A percentile compares a stretch with the other conserved stretches of the same genome.
Conservation (phyloP, 306 rosid species). For the Cyclanthera cordifolia region DNA sequence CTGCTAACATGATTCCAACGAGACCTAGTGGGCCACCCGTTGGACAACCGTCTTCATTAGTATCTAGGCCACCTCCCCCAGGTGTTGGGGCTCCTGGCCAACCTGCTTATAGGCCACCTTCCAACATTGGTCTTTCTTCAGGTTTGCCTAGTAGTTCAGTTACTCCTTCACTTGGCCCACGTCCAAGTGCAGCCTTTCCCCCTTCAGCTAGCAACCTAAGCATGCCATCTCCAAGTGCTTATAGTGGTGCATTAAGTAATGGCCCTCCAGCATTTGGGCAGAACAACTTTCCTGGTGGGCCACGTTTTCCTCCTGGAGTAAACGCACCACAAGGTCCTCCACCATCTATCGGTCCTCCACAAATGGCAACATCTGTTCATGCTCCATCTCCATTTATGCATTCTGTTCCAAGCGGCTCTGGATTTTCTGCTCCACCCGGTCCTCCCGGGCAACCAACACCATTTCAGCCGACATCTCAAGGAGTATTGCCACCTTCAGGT, state of each 20-base stretch:
- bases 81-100: slow-evolving; percentile 23
- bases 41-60: slow-evolving; percentile 33
- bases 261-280: slow-evolving; percentile 60
- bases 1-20: slow-evolving; percentile 21
- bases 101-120: slow-evolving; percentile 33
- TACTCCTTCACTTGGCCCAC: slow-evolving; percentile 31
- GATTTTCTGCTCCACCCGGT: slow-evolving; percentile 32
- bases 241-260: slow-evolving; percentile 49
- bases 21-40: slow-evolving; percentile 36
- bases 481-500: slow-evolving; percentile 37
- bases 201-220: slow-evolving; percentile 28
- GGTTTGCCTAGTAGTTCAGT: slow-evolving; percentile 30
- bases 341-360: slow-evolving; percentile 21
- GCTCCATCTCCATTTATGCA: slow-evolving; percentile 29
- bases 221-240: slow-evolving; percentile 25
- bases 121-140: slow-evolving; percentile 29
- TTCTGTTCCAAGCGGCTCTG: slow-evolving; percentile 21
- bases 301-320: slow-evolving; percentile 47
- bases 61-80: slow-evolving; percentile 45
- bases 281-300: slow-evolving; percentile 38
- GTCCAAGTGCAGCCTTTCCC: slow-evolving; percentile 34
- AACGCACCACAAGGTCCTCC: slow-evolving; percentile 24
- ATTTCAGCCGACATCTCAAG: slow-evolving; percentile 43
- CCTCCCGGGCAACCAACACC: slow-evolving; percentile 46
- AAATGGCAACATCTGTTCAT: slow-evolving; percentile 20